Conservation (phyloP, 768 basidiomycete species). For the Coprinopsis cinerea region DNA sequence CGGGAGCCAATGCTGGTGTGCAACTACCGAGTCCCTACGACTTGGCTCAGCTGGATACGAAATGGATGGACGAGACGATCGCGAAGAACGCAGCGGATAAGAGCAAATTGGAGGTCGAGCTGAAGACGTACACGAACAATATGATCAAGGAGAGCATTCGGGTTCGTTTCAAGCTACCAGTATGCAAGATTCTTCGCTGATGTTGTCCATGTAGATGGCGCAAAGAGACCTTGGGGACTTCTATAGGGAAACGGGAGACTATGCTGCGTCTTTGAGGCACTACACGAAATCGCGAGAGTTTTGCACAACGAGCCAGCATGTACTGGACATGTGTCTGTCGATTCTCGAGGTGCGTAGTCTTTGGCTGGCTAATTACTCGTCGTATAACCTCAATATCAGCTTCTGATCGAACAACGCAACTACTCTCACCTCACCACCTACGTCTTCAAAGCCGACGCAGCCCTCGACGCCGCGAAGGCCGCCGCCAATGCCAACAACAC, state of each 20-base stretch:
- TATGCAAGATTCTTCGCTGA: background rate
- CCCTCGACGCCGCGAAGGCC: constrained; percentile 58
- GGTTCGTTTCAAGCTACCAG: constrained; percentile 37
- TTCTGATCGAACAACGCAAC: constrained; percentile 81
- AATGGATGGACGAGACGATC: constrained; percentile 68
- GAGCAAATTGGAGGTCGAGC: constrained; percentile 85
- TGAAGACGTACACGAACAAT: constrained; percentile 92
- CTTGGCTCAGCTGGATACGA: constrained; percentile 50
- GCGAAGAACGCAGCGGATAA: constrained; percentile 67
- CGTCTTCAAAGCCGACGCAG: constrained; percentile 92
- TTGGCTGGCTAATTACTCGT: background rate
- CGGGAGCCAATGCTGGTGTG: constrained; percentile 24
- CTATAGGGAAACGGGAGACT: constrained; percentile 69
- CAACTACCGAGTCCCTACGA: constrained; percentile 41
- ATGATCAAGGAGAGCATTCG: constrained; percentile 99
- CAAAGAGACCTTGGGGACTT: constrained; percentile 85
- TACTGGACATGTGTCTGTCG: constrained; percentile 89
- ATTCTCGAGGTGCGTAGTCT: constrained; percentile 60
- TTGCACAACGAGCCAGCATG: constrained; percentile 84
- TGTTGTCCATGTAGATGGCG: constrained; percentile 59
- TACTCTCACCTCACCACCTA: constrained; percentile 88
- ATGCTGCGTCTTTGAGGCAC: constrained; percentile 65
- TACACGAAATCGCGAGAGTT: constrained; percentile 91
- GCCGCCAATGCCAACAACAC: constrained; percentile 19
- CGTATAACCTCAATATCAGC: constrained; percentile 32